Conservation (phyloP, 768 basidiomycete species). For the Serpula lacrymans region DNA sequence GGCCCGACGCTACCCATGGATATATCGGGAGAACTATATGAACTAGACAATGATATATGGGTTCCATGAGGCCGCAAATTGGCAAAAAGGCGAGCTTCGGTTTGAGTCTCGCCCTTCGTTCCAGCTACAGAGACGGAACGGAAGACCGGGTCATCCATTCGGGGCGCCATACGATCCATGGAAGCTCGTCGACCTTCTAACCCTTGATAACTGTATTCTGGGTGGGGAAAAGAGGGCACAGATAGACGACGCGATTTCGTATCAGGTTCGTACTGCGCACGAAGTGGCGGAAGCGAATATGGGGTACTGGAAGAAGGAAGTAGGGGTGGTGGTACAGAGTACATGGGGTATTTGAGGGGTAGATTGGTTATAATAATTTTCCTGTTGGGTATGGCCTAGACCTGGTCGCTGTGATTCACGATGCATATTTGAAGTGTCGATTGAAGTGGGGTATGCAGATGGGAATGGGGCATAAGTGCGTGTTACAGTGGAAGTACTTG, state of each 20-base stretch:
- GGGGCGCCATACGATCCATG: conserved; percentile 5
- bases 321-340: conserved; percentile 21
- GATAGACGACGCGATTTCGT: conserved; percentile 31
- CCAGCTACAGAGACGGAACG: no score
- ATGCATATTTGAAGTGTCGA: conserved; percentile 14
- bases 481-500: conserved; percentile 26
- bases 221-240: conserved; percentile 14
- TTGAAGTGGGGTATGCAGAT: conserved; percentile 23
- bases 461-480: conserved; percentile 43
- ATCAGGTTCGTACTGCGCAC: conserved; percentile 19
- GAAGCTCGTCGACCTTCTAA: conserved; percentile 8
- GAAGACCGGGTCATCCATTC: no score
- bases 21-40: no score
- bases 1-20: no score
- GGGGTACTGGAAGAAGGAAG: conserved; percentile 17
- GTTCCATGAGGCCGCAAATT: no score
- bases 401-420: conserved; percentile 18
- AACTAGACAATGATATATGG: no score
- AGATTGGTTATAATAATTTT: conserved; percentile 13
- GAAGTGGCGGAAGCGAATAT: conserved; percentile 25
- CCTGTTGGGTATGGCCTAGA: conserved; percentile 19
- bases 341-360: conserved; percentile 23
- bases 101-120: no score
- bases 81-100: no score
- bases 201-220: conserved; percentile 4